These are phyloP conservation scores for Epichloe sp. DNA, from an alignment of 2,329 filamentous ascomycete species.

Conservation along the genomic window DNA sequence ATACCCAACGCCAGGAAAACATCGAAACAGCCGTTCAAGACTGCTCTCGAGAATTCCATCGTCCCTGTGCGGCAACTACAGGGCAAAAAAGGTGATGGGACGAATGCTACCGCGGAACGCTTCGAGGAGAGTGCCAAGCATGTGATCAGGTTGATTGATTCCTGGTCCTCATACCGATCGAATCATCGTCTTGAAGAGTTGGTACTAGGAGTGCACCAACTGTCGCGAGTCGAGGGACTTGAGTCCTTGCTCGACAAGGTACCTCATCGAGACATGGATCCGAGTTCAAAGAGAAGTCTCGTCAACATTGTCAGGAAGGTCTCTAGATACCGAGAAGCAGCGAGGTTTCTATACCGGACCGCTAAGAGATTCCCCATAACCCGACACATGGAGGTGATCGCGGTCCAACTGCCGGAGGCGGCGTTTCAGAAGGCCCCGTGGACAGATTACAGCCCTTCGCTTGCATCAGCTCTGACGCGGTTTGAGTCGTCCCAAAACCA, in stretches of 20 bases:
- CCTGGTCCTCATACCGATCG: not conserved
- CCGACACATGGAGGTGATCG: constrained; percentile 15
- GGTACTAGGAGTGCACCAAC: constrained; percentile 10
- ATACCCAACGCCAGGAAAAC: not conserved
- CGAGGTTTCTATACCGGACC: constrained; percentile 18
- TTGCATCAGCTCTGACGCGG: not conserved
- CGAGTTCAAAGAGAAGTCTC: constrained; percentile 9
- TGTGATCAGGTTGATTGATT: not conserved
- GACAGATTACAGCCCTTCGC: not conserved
- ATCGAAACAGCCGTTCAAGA: not conserved
- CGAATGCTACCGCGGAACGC: not conserved
- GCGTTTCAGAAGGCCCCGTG: not conserved
- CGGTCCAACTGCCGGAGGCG: constrained; percentile 14
- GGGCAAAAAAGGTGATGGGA: not conserved
- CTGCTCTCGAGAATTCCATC: not conserved
- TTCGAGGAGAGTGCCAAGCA: not conserved
- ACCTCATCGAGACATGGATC: constrained; percentile 6
- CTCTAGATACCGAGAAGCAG: constrained; percentile 22
- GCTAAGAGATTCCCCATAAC: constrained; percentile 19
- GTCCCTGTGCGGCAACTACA: not conserved
- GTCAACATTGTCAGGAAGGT: constrained; percentile 23
- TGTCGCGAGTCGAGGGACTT: constrained; percentile 14
- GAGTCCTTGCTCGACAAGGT: constrained; percentile 4
- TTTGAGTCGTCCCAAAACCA: not conserved
- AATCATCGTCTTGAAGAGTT: not conserved